Conservation (phyloP, 306 rosid genomes). For the Potentilla sterilis region DNA sequence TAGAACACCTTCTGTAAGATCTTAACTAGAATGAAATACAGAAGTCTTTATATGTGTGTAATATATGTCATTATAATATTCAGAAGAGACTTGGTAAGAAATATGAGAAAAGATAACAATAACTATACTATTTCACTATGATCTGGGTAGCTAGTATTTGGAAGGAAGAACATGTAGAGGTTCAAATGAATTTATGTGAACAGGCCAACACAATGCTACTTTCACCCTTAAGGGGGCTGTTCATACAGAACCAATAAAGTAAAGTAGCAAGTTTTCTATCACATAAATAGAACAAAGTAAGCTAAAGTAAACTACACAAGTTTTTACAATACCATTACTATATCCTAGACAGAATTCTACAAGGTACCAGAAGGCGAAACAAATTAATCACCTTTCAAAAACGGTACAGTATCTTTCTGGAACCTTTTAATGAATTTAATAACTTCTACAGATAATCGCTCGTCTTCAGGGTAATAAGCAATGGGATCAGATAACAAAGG, state of each 20-base stretch:
- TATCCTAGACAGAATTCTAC: neutral
- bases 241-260: neutral
- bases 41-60: neutral
- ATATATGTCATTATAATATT: neutral
- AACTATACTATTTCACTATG: neutral
- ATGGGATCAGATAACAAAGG: constrained; percentile 63
- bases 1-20: neutral
- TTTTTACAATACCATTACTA: neutral
- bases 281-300: neutral
- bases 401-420: constrained; percentile 45
- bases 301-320: neutral
- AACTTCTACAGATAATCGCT: constrained; percentile 46
- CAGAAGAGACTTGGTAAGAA: neutral
- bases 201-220: neutral
- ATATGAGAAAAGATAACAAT: neutral
- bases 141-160: neutral
- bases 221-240: neutral
- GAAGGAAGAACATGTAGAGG: neutral
- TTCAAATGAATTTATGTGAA: neutral
- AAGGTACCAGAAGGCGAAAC: constrained; percentile 3
- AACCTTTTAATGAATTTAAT: constrained; percentile 55
- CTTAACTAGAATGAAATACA: neutral
- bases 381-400: constrained; percentile 36
- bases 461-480: constrained; percentile 75
- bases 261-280: neutral